phyloP scores from a whole-genome alignment of 2,329 filamentous ascomycete species.

The Xenoacremonium recifei region DNA sequence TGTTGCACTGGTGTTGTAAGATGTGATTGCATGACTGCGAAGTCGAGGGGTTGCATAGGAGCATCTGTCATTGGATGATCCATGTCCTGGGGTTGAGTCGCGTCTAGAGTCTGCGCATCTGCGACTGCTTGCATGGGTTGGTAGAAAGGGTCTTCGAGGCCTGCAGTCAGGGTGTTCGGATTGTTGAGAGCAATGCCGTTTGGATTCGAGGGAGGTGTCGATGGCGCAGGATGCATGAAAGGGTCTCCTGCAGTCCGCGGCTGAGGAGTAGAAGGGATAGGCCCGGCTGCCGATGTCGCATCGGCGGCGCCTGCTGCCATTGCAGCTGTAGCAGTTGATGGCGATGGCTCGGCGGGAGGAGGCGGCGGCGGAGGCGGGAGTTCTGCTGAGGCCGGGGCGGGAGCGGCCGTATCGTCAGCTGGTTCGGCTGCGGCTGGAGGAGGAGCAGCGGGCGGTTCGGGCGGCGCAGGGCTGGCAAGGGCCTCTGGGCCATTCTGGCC shows the following conservation, averaged over 20 bases:
- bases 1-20: constrained; percentile 4
- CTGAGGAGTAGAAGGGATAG: too few species aligned
- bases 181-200: not conserved
- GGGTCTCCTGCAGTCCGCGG: too few species aligned
- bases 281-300: too few species aligned
- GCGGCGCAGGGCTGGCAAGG: not conserved
- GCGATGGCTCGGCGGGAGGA: constrained; percentile 10
- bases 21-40: constrained; percentile 6
- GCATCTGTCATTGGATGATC: not conserved
- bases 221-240: constrained; percentile 10
- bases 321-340: constrained; percentile 8
- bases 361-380: too few species aligned
- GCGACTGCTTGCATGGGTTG: too few species aligned
- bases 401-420: constrained; percentile 8
- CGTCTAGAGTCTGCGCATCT: not conserved
- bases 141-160: not conserved
- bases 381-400: constrained; percentile 17
- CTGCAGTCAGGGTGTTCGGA: not conserved
- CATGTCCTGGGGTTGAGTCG: too few species aligned
- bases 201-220: not conserved
- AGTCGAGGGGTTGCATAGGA: constrained; percentile 1
- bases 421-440: constrained; percentile 7
- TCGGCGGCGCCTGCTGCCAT: constrained; percentile 8
- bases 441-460: constrained; percentile 2
- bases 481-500: constrained; percentile 35